Percentiles rank a stretch among this genome's conserved stretches.
phyloP scores from a whole-genome alignment of 331 rosid genomes.

The Acacia concinna region DNA sequence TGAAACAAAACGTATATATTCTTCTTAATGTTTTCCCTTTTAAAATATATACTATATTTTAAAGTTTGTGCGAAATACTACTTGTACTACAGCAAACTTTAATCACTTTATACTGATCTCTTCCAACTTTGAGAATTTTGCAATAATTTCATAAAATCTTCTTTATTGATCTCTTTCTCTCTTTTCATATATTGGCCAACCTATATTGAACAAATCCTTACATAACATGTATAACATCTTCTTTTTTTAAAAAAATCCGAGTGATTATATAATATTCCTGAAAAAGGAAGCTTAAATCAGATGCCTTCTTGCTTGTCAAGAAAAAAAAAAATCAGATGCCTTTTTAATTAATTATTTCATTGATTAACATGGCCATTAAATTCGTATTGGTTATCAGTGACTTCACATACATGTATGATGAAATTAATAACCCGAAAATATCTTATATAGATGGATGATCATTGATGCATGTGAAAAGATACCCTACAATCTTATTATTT shows the following conservation, averaged over 20 bases:
- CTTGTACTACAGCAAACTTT: neutral
- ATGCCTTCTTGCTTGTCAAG: neutral
- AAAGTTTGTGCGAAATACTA: neutral
- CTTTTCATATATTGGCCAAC: neutral
- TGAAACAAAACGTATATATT: neutral
- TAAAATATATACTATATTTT: neutral
- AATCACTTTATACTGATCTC: neutral
- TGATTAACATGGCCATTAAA: neutral
- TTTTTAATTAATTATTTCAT: too few relatives aligned
- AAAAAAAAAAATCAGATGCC: neutral
- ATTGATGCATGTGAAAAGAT: slow-evolving; percentile 19
- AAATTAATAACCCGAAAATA: neutral
- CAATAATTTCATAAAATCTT: neutral
- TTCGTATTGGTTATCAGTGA: neutral
- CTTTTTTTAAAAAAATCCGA: neutral
- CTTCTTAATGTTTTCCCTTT: neutral
- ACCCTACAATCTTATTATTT: neutral
- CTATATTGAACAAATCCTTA: neutral
- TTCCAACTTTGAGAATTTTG: neutral
- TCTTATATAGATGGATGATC: neutral
- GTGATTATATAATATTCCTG: neutral
- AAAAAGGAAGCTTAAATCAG: neutral
- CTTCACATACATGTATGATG: neutral
- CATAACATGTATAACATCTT: neutral
- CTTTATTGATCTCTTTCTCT: neutral